Conservation (phyloP, 805 yeast species). For the Spencermartinsiella europaea region DNA sequence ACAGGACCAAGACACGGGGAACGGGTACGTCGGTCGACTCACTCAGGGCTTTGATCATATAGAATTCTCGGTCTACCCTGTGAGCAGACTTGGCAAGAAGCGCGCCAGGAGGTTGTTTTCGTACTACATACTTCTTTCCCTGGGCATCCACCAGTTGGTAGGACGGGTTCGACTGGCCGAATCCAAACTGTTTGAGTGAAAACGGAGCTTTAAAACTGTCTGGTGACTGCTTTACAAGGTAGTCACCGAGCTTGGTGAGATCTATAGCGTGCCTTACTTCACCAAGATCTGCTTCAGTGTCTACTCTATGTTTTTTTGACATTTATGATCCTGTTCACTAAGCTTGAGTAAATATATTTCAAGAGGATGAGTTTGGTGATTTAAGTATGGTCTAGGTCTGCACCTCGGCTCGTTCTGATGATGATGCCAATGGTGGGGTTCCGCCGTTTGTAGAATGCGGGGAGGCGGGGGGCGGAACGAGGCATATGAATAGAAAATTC, state of each 20-base stretch:
- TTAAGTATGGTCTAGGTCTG: no score
- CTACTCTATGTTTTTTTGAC: slow-evolving; percentile 23
- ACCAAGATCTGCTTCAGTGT: slow-evolving; percentile 33
- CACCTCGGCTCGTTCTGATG: no score
- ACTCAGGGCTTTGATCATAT: slow-evolving; percentile 40
- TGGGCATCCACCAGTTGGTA: slow-evolving; percentile 42
- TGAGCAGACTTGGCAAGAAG: slow-evolving; percentile 55
- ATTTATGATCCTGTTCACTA: no score
- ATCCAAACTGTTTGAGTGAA: slow-evolving; percentile 46
- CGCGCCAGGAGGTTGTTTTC: slow-evolving; percentile 51
- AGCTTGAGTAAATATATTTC: no score
- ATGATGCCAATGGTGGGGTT: no score
- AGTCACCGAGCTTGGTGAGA: slow-evolving; percentile 23
- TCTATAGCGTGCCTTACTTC: slow-evolving; percentile 26
- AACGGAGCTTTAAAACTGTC: slow-evolving; percentile 30
- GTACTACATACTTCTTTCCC: slow-evolving; percentile 42
- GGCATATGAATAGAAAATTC: no score
- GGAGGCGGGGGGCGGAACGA: no score
- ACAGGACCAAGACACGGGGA: slow-evolving; percentile 47
- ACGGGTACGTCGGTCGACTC: slow-evolving; percentile 43
- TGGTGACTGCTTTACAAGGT: slow-evolving; percentile 22
- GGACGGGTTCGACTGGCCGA: slow-evolving; percentile 64
- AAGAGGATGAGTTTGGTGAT: no score
- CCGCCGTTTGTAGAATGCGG: no score
- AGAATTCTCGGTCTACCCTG: slow-evolving; percentile 57